Conservation (phyloP, 2,329 filamentous ascomycete species). For the Hypoxylon sp. region DNA sequence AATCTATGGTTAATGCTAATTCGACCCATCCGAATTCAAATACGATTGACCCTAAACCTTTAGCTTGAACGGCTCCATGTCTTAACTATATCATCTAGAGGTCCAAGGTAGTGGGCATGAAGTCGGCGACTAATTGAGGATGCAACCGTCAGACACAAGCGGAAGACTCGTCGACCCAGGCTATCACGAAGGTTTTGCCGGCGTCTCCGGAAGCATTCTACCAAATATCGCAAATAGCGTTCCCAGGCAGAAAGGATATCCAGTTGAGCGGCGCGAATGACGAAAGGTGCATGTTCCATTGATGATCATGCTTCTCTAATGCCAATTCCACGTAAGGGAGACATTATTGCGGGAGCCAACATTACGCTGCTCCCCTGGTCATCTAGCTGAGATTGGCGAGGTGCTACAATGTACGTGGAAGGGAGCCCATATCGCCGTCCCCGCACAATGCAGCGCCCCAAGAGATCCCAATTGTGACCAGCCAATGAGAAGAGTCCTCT, state of each 20-base stretch:
- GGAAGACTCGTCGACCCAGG: neutral
- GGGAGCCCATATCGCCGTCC: constrained; percentile 2
- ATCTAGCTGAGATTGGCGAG: constrained; percentile 20
- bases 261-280: neutral
- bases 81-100: neutral
- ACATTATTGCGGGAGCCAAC: neutral
- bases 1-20: neutral
- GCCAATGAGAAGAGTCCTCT: constrained; percentile 9
- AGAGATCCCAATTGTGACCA: constrained; percentile 3
- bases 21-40: neutral
- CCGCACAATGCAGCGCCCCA: constrained; percentile 12
- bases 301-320: neutral
- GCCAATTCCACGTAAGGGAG: neutral
- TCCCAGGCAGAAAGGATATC: neutral
- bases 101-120: neutral
- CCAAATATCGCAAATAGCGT: neutral
- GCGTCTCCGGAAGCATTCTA: neutral
- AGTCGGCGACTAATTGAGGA: neutral
- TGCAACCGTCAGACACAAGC: neutral
- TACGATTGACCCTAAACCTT: neutral
- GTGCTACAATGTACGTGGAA: constrained; percentile 19
- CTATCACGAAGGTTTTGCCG: neutral
- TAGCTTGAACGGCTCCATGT: neutral
- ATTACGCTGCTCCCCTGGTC: neutral
- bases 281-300: neutral